Percentiles rank a stretch among this genome's conserved stretches.
These are phyloP conservation scores for Aureobasidium uvarum DNA, from an alignment of 2,329 filamentous ascomycete genomes.

Conservation along the genomic window DNA sequence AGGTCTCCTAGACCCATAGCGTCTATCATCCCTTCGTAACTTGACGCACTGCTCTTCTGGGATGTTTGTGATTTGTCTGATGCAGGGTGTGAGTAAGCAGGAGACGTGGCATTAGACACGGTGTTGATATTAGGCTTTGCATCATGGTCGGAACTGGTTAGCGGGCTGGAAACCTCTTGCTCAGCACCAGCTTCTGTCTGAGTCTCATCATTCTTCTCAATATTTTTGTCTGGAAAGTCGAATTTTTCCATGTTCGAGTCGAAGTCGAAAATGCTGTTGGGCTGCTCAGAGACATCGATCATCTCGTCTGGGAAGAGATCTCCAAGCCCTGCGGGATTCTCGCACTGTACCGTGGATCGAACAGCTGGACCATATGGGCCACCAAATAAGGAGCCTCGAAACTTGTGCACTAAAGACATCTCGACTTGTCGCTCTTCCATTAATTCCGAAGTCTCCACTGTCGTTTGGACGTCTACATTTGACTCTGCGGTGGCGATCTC, in stretches of 20 bases:
- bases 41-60: neutral
- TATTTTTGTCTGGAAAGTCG: neutral
- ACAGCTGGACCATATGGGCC: neutral
- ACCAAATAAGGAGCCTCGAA: neutral
- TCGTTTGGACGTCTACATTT: neutral
- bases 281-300: neutral
- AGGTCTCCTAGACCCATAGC: neutral
- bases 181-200: neutral
- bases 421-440: neutral
- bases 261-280: neutral
- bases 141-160: neutral
- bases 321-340: neutral
- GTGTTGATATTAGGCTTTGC: neutral
- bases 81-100: neutral
- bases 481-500: neutral
- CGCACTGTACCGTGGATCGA: neutral
- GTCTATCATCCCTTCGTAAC: neutral
- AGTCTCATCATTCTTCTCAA: neutral
- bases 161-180: neutral
- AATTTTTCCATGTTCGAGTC: neutral
- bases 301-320: neutral
- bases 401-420: neutral
- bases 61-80: neutral
- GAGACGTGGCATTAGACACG: neutral
- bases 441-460: neutral